Conservation (phyloP, 805 yeast species). For the Yarrowia alimentaria region DNA sequence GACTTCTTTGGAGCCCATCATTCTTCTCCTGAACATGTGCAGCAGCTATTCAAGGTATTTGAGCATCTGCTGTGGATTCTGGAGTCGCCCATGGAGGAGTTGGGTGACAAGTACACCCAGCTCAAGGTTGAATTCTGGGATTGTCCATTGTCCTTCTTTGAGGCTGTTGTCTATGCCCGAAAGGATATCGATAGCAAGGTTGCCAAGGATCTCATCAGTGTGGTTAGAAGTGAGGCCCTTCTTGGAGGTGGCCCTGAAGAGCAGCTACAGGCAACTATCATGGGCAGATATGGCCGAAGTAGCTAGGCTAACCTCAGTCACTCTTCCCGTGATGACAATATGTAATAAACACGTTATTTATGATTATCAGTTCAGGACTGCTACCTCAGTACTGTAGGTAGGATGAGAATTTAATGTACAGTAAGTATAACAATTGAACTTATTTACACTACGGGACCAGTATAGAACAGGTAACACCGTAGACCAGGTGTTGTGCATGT, state of each 20-base stretch:
- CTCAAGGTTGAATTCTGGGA: conserved; percentile 69
- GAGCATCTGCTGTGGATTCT: conserved; percentile 61
- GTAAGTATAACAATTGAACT: no score
- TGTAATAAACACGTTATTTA: no score
- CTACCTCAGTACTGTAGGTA: no score
- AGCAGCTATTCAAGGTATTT: conserved; percentile 54
- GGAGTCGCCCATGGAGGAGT: conserved; percentile 48
- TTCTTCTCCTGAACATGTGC: conserved; percentile 44
- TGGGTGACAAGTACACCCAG: conserved; percentile 57
- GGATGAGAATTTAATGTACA: no score
- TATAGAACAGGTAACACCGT: no score
- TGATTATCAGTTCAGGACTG: no score
- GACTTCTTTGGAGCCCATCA: conserved; percentile 50
- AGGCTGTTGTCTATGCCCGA: conserved; percentile 54
- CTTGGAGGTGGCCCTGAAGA: conserved; percentile 8
- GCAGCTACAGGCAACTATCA: conserved; percentile 6
- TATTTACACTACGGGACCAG: no score
- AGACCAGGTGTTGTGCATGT: no score
- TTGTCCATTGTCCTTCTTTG: conserved; percentile 69
- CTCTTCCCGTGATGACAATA: no score
- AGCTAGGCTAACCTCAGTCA: no score
- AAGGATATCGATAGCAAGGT: conserved; percentile 41
- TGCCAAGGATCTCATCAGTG: conserved; percentile 38
- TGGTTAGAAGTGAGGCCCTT: conserved; percentile 14
- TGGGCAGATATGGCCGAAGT: conserved; percentile 21